Base-by-base conservation (phyloP, 305 asterid genomes). In the Solanum hybrid region DNA sequence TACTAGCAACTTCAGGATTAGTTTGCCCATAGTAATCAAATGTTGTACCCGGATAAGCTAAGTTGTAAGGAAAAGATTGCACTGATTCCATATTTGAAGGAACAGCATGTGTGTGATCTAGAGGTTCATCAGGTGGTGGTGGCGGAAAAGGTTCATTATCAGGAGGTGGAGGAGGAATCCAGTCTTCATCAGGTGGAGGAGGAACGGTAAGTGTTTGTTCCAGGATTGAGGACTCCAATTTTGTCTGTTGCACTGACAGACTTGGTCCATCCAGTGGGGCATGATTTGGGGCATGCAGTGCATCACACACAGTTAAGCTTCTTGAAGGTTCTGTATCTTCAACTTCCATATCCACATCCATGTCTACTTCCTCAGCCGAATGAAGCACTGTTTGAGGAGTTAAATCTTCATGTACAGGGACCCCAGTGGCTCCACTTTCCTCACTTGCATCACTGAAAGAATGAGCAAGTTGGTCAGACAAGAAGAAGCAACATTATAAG, bases 311-410 rank as follows among this genome's bases (percentile, higher is more conserved):
- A 66, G 91, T 88, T 36, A 93, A 89, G 51, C 86, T 90, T 87
- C 91, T 82, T 22, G 93, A 35, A 91, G 96, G 91, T 89, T 84
- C 90, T 40, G 94, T 85, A 79, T 96, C 99, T 90, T 97, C 99
- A 89, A 97, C 98, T 94, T 97, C 99, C 99, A 97, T 96, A 93
- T 97, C 99, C 89, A 97, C 95, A 89, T 97, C 99, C 99, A 97
- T 97, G 92, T 97, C 99, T 51, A 92, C 95, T 66, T 96, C 99
- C 89, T 96, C 98, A 89, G 84, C 94, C 78, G 93, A 89, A 87
- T 91, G 95, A 88, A 88, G 89, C 75, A 87, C 85, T 56, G 93
- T 85, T 79, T 91, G 60, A 36, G 92, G 90, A 90, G 92, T 77
- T 56, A 51, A 87, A 76, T 91, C 96, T 90, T 86, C 90, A 79